Evolutionary conservation across 2,329 filamentous ascomycete species (phyloP), one percentile per base, ranked within the genome.

Genomic region (Pseudophaeomoniella oleicola): DNA sequence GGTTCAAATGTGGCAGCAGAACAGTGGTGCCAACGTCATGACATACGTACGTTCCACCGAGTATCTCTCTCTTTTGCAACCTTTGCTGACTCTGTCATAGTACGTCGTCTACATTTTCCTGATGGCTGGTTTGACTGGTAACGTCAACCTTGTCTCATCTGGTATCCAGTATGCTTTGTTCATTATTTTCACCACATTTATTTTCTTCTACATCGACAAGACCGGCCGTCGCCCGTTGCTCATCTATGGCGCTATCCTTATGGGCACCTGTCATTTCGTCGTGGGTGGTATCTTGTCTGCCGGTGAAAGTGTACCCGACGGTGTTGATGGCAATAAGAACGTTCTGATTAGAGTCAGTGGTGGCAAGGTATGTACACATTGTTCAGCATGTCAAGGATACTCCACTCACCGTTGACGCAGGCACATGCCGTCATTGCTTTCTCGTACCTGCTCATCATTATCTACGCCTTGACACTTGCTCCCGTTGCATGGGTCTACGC

Each of bases 401-500:
- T 10, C n/a, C 22, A 27, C 22, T 27, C 22, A 6, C n/a, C 14
- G 22, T 27, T n/a, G 13, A 41, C 60, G 1, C 62, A 71, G 10
- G 70, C 75, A 14, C 66, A 78, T 47, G 69, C 69, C 2, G 71
- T 81, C 37, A 80, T 80, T 43, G 71, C 71, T 14, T 78, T 78
- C 46, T 73, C 67, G 35, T 79, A 78, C 50, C 62, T 79, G 12
- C 64, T 79, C 39, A 71, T 78, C 47, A 64, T 77, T 45, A 61
- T 75, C 43, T 79, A 79, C 49, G 69, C 71, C 1, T 58, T 77
- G n/a, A 78, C 73, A 0, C 63, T 75, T 13, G 75, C 72, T 0
- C 73, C 74, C 1, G 69, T 76, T 3, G 71, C 67, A 37, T 79
- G 75, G 75, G 67, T 78, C 32, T 80, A 81, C 45, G 69, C 71